Evolutionary conservation across 2,329 filamentous ascomycete species (phyloP).

Genomic region (Alternaria burnsii): DNA sequence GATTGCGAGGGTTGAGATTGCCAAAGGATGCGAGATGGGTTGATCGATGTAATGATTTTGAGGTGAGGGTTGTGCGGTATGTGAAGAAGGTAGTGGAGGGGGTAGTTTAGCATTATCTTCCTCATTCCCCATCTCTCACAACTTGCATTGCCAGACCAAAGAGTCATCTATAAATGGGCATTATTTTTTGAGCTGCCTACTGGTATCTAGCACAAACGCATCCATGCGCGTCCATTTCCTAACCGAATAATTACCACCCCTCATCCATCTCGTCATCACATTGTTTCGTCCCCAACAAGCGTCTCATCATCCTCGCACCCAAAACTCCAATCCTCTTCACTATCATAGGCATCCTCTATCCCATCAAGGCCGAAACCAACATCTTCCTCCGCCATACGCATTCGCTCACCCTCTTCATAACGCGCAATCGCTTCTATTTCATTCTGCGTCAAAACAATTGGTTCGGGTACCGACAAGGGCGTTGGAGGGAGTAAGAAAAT

Average conservation of each 20-base stretch:
- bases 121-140: background rate
- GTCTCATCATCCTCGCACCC: constrained; percentile 6
- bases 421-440: constrained; percentile 8
- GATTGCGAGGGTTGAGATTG: background rate
- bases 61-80: constrained; percentile 17
- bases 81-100: background rate
- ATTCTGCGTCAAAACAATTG: background rate
- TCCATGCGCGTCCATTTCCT: too few species aligned
- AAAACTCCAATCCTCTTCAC: constrained; percentile 18
- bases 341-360: constrained; percentile 13
- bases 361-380: constrained; percentile 14
- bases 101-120: background rate
- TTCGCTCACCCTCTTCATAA: constrained; percentile 4
- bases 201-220: too few species aligned
- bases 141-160: too few species aligned
- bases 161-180: too few species aligned
- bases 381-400: constrained; percentile 8
- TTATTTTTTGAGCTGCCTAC: too few species aligned
- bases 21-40: background rate
- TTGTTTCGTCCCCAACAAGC: background rate
- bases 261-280: too few species aligned
- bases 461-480: background rate
- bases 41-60: constrained; percentile 6
- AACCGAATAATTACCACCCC: too few species aligned
- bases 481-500: constrained; percentile 2